phyloP scores from a whole-genome alignment of 176 grass and related monocot genomes.

The Oryza glumipatula region DNA sequence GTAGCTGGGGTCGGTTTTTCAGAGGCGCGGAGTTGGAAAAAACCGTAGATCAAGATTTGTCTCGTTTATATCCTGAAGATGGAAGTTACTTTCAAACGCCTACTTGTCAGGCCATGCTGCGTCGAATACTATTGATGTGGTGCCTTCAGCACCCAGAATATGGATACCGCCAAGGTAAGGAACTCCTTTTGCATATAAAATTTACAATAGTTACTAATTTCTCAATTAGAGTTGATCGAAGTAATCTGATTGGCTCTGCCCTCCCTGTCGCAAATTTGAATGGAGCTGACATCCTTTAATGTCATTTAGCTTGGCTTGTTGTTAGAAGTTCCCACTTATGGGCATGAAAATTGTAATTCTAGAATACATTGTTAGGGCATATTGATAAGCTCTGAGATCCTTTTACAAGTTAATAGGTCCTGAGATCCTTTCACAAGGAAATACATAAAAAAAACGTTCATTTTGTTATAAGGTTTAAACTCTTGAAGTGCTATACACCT shows the following conservation, averaged over 20 bases:
- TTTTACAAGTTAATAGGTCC: background rate
- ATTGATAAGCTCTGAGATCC: conserved; percentile 24
- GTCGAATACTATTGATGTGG: conserved; percentile 90
- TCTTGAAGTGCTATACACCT: background rate
- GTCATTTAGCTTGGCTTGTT: background rate
- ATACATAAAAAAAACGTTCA: background rate
- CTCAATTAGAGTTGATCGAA: background rate
- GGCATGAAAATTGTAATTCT: background rate
- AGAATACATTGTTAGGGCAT: conserved; percentile 6
- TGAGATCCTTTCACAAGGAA: conserved; percentile 7
- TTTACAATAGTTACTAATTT: background rate
- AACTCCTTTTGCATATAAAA: background rate
- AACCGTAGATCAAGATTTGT: conserved; percentile 86
- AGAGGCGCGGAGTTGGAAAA: conserved; percentile 88
- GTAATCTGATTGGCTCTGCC: conserved; percentile 4
- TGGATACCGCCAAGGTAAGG: conserved; percentile 90
- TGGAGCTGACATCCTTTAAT: conserved; percentile 15
- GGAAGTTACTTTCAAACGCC: conserved; percentile 86
- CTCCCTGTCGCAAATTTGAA: conserved; percentile 1
- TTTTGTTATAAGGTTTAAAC: background rate
- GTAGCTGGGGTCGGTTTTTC: conserved; percentile 91
- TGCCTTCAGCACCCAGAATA: conserved; percentile 86
- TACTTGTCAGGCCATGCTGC: conserved; percentile 78
- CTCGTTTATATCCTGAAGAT: conserved; percentile 85
- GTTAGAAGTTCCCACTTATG: conserved; percentile 24